Conservation (phyloP, 2,329 filamentous ascomycete genomes). For the Fusarium burgessii region DNA sequence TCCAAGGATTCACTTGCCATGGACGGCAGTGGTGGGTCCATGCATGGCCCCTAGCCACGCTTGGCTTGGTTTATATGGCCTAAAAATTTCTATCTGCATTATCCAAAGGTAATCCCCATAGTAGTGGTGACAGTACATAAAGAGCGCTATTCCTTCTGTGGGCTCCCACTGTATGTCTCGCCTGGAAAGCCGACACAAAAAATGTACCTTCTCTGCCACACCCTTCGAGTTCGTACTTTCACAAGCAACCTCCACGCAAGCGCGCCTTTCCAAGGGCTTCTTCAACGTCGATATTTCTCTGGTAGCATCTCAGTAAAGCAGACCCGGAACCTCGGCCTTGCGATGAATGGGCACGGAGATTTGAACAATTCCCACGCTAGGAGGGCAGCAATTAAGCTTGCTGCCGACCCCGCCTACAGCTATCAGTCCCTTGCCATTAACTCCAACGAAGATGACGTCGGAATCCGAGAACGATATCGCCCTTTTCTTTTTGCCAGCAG, state of each 20-base stretch:
- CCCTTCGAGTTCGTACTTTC: not conserved
- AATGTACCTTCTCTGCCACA: not conserved
- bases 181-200: not conserved
- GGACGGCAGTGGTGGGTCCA: no score
- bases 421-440: not conserved
- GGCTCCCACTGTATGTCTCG: not conserved
- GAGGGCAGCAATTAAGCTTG: not conserved
- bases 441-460: not conserved
- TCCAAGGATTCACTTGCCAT: no score
- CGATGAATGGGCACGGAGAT: not conserved
- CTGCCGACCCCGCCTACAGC: not conserved
- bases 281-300: not conserved
- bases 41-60: no score
- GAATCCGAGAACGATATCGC: not conserved
- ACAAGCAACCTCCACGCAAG: not conserved
- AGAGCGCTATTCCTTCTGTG: not conserved
- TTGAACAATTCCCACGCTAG: constrained; percentile 3
- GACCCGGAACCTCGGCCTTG: not conserved
- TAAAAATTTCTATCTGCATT: not conserved
- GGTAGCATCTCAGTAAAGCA: not conserved
- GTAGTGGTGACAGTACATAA: not conserved
- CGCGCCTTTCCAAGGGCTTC: fast-evolving
- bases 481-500: not conserved
- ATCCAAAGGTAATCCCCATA: no score
- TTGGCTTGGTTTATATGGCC: no score